These are phyloP conservation scores for Melastoma candidum DNA, from an alignment of 441 rosid genomes.

Conservation along the genomic window DNA sequence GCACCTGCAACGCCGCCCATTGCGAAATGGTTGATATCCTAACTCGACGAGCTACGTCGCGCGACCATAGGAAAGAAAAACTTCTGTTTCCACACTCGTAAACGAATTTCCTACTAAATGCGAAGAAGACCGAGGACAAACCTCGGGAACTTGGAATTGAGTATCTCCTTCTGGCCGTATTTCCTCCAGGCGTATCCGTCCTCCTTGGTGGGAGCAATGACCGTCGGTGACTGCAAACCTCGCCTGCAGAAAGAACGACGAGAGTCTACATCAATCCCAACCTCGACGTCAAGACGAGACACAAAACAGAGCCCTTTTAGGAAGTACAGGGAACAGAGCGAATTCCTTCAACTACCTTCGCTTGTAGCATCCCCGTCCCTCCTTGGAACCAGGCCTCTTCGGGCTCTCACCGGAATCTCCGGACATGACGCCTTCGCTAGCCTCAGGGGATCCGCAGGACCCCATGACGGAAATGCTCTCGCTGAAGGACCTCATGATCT, in stretches of 20 bases:
- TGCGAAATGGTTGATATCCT: neutral
- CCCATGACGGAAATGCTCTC: slow-evolving; percentile 11
- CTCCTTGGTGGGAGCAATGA: slow-evolving; percentile 2
- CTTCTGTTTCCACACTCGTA: neutral
- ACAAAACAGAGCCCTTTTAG: neutral
- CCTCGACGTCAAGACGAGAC: neutral
- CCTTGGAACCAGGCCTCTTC: slow-evolving; percentile 13
- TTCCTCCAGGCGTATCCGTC: slow-evolving; percentile 18
- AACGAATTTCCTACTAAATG: neutral
- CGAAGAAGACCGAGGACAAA: slow-evolving; percentile 2
- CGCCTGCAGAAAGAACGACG: slow-evolving; percentile 10
- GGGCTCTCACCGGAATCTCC: slow-evolving; percentile 8
- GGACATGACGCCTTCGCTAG: slow-evolving; percentile 6
- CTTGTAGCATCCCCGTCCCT: slow-evolving; percentile 16
- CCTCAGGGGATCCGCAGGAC: neutral
- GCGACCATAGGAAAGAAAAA: too few species aligned
- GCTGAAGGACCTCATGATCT: slow-evolving; percentile 15
- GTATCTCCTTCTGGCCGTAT: slow-evolving; percentile 21
- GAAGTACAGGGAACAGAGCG: neutral
- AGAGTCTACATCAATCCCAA: neutral
- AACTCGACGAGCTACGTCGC: neutral
- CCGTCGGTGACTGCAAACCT: slow-evolving; percentile 3
- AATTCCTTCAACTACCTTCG: slow-evolving; percentile 9
- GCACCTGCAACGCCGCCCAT: slow-evolving; percentile 9
- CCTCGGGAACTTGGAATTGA: slow-evolving; percentile 15